These are phyloP conservation scores for Collybia nuda DNA, from an alignment of 768 basidiomycete genomes.

Conservation along the genomic window DNA sequence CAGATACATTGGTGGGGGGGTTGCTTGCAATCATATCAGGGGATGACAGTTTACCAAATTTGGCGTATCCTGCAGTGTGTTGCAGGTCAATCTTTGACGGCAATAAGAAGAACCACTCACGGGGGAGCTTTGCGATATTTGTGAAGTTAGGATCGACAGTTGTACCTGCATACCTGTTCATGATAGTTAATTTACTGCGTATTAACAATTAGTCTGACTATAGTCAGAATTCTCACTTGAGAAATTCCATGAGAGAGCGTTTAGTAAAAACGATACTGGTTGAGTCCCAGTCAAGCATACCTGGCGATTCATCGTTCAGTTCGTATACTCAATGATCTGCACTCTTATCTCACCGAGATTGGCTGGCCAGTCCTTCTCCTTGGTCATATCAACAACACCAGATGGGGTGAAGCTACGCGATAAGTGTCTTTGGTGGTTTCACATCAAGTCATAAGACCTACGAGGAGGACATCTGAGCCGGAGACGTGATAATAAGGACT, in stretches of 20 bases:
- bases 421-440: not conserved
- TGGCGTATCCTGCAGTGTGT: conserved; percentile 57
- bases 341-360: conserved; percentile 52
- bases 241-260: conserved; percentile 71
- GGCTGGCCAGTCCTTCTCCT: conserved; percentile 73
- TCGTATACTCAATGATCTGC: not conserved
- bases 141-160: conserved; percentile 76
- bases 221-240: conserved; percentile 50
- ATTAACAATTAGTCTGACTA: not conserved
- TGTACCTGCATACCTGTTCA: conserved; percentile 63
- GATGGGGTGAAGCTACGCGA: conserved; percentile 56
- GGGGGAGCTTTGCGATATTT: conserved; percentile 75
- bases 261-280: conserved; percentile 81
- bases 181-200: not conserved
- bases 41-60: conserved; percentile 59
- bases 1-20: conserved; percentile 5
- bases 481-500: not conserved
- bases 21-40: conserved; percentile 4
- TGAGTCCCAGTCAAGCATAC: conserved; percentile 79
- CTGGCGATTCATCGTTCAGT: conserved; percentile 29
- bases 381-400: conserved; percentile 54
- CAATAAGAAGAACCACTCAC: conserved; percentile 36
- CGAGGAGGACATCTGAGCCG: conserved; percentile 39
- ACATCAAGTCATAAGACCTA: conserved; percentile 19
- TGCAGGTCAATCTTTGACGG: not conserved